Percentiles rank a stretch among this genome's conserved stretches.
Conservation (phyloP, 2,329 filamentous ascomycete species). For the Plectosphaerella sp. region DNA sequence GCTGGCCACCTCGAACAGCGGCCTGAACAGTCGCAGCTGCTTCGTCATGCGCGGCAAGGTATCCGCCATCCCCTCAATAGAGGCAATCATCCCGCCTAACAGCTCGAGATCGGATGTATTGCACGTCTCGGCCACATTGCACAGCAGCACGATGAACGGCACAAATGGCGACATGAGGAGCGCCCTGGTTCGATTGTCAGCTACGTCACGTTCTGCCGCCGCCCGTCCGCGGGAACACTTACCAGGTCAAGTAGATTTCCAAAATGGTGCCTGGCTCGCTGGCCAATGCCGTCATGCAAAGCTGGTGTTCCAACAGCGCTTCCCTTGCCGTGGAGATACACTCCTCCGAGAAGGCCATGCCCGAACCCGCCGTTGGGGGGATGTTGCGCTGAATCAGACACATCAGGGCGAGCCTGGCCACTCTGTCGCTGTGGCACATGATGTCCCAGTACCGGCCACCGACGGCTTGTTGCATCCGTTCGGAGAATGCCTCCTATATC, state of each 20-base stretch:
- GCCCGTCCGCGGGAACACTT: neutral
- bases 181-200: slow-evolving; percentile 7
- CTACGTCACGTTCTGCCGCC: neutral
- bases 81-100: slow-evolving; percentile 8
- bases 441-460: slow-evolving; percentile 8
- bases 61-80: neutral
- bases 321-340: slow-evolving; percentile 16
- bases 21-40: slow-evolving; percentile 15
- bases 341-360: slow-evolving; percentile 14
- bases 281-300: slow-evolving; percentile 8
- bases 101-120: slow-evolving; percentile 33
- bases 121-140: slow-evolving; percentile 26
- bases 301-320: slow-evolving; percentile 14
- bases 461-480: slow-evolving; percentile 1
- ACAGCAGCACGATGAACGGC: slow-evolving; percentile 20
- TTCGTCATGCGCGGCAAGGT: neutral
- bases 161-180: slow-evolving; percentile 16
- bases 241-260: slow-evolving; percentile 12
- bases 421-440: slow-evolving; percentile 10
- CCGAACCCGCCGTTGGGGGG: slow-evolving; percentile 7
- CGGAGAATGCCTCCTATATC: slow-evolving; percentile 1
- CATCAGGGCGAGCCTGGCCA: slow-evolving; percentile 15
- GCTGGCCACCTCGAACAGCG: slow-evolving; percentile 16
- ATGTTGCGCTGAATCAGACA: slow-evolving; percentile 20
- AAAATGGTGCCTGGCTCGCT: slow-evolving; percentile 3